Conservation (phyloP, 371 early-diverging fungal genomes). For the Lichtheimia hyalospora region DNA sequence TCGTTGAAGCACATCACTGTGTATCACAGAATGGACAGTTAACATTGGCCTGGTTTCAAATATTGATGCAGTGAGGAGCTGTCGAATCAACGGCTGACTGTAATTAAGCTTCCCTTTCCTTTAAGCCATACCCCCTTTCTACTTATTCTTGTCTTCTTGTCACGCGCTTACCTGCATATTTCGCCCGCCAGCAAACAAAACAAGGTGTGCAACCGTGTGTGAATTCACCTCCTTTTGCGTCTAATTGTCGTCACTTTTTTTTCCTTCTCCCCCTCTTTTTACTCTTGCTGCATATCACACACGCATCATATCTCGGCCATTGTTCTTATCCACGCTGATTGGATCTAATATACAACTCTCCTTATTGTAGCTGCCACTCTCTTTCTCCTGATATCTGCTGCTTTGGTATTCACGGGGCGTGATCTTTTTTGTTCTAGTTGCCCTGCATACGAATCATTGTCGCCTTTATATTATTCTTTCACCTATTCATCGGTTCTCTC, state of each 20-base stretch:
- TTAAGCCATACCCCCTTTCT: not conserved
- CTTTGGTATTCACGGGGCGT: constrained; percentile 4
- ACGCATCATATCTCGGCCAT: constrained; percentile 2
- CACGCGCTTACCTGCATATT: constrained; percentile 25
- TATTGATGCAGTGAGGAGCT: not conserved
- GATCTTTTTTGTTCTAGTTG: constrained; percentile 17
- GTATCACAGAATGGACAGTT: constrained; percentile 5
- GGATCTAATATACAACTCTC: not conserved
- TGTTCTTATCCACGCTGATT: not conserved
- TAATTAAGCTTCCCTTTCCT: constrained; percentile 3
- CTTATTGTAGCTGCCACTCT: not conserved
- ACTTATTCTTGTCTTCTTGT: constrained; percentile 10
- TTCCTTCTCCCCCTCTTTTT: constrained; percentile 7
- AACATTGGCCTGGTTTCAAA: constrained; percentile 23
- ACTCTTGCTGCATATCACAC: constrained; percentile 1
- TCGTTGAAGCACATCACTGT: no score
- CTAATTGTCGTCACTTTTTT: not conserved
- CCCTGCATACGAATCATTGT: constrained; percentile 10
- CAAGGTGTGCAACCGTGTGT: constrained; percentile 19
- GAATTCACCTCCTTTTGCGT: constrained; percentile 15
- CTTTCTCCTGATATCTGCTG: not conserved
- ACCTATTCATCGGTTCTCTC: not conserved
- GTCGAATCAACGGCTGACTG: not conserved
- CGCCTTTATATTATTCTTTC: not conserved
- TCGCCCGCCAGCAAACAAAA: constrained; percentile 22